Base-by-base conservation (phyloP, 2,329 filamentous ascomycete genomes). In the Sporothrix variecibatus region DNA sequence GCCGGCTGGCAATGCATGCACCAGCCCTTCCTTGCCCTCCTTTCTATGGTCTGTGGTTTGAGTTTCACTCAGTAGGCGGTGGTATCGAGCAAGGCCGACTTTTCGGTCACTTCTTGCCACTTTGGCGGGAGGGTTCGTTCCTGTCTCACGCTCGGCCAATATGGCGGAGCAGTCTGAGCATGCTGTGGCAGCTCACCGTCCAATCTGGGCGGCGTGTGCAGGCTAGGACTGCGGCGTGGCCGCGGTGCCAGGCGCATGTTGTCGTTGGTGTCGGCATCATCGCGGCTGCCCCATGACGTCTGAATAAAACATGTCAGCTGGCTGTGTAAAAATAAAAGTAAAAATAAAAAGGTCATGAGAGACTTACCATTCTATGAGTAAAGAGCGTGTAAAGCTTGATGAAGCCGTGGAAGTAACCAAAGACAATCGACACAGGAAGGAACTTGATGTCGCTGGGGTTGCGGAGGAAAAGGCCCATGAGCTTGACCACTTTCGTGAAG, bases 231-330 rank as follows among this genome's bases (percentile, higher is more conserved):
- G 72, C 77, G 73, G 5, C 69, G 71, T 3, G 76, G 75, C 15
- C 74, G 73, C 1, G 71, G 74, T 2, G 75, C 73, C 40, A 78
- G 60, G 20, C 77, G 77, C 11, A 76, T 65, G 53, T 78, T 75
- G 82, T 97, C 92, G 82, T 97, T 93, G 78, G 92, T 88, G 83
- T 98, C 95, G 80, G 94, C 95, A 79, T 96, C 95, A 79, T 94
- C 93, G 83, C 95, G 92, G 84, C 94, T 97, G 80, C 95, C 95
- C 95, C 95, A 98, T 71, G 94, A 95, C 62, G 95, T 98, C 95
- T 98, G 81, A 71, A 28, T 73, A 38, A 64, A 28, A 49, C 3
- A 17, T 20, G 72, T 74, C 70, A 74, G 71, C n/a, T 28, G 51
- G n/a, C 40, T 26, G 6, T 26, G 43, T 43, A 1, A 11, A n/a